These are phyloP conservation scores for Theobroma grandiflorum DNA, from an alignment of 441 rosid genomes.

Conservation along the genomic window DNA sequence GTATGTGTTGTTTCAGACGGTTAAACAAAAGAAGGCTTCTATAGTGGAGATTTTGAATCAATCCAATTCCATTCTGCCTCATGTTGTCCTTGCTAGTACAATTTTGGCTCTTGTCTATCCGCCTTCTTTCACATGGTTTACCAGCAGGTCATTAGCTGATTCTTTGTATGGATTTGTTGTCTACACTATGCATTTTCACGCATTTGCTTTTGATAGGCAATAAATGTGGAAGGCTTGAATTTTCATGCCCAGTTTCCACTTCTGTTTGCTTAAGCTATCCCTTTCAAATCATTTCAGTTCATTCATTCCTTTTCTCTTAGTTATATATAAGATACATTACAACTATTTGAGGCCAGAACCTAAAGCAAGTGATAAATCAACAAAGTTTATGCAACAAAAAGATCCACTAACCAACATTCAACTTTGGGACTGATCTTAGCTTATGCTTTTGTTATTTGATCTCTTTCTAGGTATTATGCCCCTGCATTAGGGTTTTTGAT, in stretches of 20 bases:
- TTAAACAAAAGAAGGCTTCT: constrained; percentile 41
- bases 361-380: neutral
- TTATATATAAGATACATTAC: neutral
- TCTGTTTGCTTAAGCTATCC: neutral
- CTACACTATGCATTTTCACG: neutral
- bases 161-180: constrained; percentile 11
- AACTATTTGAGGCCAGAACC: constrained; percentile 15
- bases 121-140: constrained; percentile 95
- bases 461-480: constrained; percentile 75
- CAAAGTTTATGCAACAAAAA: neutral
- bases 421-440: constrained; percentile 13
- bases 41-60: constrained; percentile 65
- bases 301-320: neutral
- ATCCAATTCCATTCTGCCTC: constrained; percentile 81
- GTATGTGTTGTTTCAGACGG: constrained; percentile 40
- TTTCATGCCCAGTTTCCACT: constrained; percentile 5
- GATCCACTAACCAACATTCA: neutral
- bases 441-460: constrained; percentile 28
- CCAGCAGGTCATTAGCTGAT: constrained; percentile 61
- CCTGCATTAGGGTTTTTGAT: constrained; percentile 92
- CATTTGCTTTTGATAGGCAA: neutral
- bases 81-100: constrained; percentile 87
- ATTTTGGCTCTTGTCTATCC: constrained; percentile 85
- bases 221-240: neutral
- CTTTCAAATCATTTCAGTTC: neutral